Evolutionary conservation across 306 rosid species (phyloP).

Genomic region (Hippophae gyantsensis): DNA sequence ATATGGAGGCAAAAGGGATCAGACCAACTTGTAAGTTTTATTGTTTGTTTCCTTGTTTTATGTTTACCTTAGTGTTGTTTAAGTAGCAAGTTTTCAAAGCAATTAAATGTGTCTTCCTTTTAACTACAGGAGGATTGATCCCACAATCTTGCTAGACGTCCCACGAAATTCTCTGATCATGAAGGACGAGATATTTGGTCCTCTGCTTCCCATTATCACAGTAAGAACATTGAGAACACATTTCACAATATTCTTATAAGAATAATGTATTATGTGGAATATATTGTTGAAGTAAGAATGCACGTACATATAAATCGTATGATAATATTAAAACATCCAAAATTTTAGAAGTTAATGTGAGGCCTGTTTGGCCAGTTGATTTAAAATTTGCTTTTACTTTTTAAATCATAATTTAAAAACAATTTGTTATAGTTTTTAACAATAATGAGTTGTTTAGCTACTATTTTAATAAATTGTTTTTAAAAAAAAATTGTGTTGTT

Average conservation of each 20-base stretch:
- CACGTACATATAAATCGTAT: not conserved
- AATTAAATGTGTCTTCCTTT: conserved; percentile 10
- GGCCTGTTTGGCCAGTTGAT: no score
- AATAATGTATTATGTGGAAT: not conserved
- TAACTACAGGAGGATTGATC: conserved; percentile 65
- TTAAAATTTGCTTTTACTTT: no score
- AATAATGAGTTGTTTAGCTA: no score
- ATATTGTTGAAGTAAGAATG: not conserved
- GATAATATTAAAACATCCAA: no score
- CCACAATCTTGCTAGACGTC: conserved; percentile 80
- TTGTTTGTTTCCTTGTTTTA: conserved; percentile 12
- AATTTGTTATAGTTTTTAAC: no score
- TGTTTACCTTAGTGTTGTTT: conserved; percentile 8
- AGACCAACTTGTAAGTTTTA: conserved; percentile 59
- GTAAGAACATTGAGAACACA: conserved; percentile 29
- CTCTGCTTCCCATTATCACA: conserved; percentile 84
- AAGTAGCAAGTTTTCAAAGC: conserved; percentile 6
- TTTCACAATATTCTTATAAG: not conserved
- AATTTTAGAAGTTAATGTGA: no score
- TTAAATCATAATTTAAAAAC: no score
- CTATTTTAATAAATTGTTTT: no score
- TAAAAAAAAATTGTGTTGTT: no score
- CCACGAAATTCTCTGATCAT: conserved; percentile 72
- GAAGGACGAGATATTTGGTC: conserved; percentile 94
- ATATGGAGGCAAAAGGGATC: conserved; percentile 75